These are phyloP conservation scores for Cercophora scortea DNA, from an alignment of 495 filamentous ascomycete genomes.

Conservation along the genomic window DNA sequence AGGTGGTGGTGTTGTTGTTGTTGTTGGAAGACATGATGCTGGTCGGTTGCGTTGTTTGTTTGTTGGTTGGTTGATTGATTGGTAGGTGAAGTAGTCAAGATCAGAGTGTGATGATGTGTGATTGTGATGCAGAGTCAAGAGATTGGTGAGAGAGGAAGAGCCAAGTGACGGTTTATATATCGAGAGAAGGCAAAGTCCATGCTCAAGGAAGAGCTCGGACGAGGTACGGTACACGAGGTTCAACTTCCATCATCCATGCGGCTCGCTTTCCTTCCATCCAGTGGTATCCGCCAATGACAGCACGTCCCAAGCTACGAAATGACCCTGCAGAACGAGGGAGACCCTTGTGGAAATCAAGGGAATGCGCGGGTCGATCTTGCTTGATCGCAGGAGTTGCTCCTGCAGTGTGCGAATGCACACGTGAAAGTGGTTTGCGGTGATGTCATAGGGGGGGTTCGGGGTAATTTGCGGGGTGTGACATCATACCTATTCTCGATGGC, in stretches of 20 bases:
- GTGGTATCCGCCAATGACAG: too few species aligned
- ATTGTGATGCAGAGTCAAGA: neutral
- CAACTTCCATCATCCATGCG: too few species aligned
- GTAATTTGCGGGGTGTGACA: neutral
- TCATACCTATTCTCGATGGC: neutral
- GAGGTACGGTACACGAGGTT: too few species aligned
- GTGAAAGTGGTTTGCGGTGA: neutral
- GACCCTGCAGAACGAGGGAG: too few species aligned
- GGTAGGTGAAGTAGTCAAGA: neutral
- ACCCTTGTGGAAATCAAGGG: too few species aligned
- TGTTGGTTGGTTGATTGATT: neutral
- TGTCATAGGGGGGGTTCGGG: neutral
- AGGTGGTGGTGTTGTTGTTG: constrained; percentile 63
- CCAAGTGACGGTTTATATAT: neutral
- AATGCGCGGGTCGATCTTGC: neutral
- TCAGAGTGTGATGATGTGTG: neutral
- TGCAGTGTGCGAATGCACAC: neutral
- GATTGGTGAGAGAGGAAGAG: neutral
- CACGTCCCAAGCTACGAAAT: too few species aligned
- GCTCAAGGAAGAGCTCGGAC: neutral
- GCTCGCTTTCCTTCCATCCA: too few species aligned
- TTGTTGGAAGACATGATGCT: constrained; percentile 55
- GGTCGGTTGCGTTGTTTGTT: constrained; percentile 5
- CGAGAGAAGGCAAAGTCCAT: neutral
- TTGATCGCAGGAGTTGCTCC: neutral